Evolutionary conservation across 2,329 filamentous ascomycete species (phyloP).

Genomic region (Botrytis fabae): DNA sequence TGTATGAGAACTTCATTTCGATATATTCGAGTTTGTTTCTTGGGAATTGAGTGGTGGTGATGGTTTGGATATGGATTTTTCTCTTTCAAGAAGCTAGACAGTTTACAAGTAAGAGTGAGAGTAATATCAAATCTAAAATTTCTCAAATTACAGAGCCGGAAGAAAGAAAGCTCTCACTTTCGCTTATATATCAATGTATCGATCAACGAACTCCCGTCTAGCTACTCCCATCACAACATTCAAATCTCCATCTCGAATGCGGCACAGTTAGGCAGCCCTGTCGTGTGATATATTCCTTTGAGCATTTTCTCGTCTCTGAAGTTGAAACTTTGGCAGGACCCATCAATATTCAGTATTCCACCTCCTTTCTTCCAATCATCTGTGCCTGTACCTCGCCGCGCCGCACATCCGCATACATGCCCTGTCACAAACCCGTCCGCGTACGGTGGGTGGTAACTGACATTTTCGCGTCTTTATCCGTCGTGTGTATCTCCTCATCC

Average conservation of each 20-base stretch:
- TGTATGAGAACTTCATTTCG: constrained; percentile 20
- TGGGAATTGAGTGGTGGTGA: neutral
- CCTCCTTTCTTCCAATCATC: neutral
- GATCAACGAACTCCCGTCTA: neutral
- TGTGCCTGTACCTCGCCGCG: neutral
- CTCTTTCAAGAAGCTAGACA: neutral
- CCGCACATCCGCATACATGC: neutral
- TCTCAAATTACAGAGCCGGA: neutral
- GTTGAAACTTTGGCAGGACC: neutral
- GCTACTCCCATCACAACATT: neutral
- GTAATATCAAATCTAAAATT: neutral
- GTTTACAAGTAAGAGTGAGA: neutral
- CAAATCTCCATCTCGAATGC: neutral
- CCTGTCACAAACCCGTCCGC: neutral
- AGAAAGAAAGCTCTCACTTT: neutral
- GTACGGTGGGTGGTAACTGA: neutral
- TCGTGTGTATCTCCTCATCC: neutral
- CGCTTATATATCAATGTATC: constrained; percentile 1
- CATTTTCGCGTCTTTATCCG: neutral
- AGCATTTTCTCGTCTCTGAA: neutral
- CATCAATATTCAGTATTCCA: neutral
- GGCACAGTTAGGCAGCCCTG: neutral
- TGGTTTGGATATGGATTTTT: neutral
- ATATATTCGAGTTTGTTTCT: neutral
- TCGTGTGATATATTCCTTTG: neutral